Conservation (phyloP, 148 eudicot genomes). For the Silene latifolia region DNA sequence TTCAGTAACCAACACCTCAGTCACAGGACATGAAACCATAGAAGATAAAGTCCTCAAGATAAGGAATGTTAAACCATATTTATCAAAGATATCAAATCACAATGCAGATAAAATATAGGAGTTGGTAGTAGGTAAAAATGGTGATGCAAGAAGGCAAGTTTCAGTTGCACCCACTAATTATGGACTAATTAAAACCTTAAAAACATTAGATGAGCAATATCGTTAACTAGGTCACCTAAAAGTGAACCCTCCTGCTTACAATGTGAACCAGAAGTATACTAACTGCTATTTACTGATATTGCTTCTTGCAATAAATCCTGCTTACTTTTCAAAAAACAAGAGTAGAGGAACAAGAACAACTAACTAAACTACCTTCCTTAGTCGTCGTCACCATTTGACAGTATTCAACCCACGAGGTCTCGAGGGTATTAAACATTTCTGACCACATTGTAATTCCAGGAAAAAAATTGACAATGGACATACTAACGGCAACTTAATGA, state of each 20-base stretch:
- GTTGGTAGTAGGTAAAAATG: not conserved
- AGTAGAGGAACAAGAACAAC: not conserved
- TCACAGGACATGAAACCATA: not conserved
- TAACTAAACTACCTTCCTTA: too few species aligned
- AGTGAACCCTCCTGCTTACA: not conserved
- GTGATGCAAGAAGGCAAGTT: constrained; percentile 3
- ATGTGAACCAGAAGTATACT: not conserved
- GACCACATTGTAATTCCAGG: not conserved
- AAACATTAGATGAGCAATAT: constrained; percentile 21
- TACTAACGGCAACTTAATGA: too few species aligned
- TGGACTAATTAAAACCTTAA: not conserved
- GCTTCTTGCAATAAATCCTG: not conserved
- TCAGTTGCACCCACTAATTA: constrained; percentile 15
- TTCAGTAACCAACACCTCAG: too few species aligned
- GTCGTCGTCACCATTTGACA: not conserved
- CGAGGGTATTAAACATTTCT: not conserved
- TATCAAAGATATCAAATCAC: too few species aligned
- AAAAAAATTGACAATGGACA: too few species aligned
- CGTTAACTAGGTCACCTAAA: constrained; percentile 19
- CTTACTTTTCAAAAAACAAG: not conserved
- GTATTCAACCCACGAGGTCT: too few species aligned
- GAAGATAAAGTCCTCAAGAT: too few species aligned
- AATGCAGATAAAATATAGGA: not conserved
- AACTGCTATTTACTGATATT: not conserved
- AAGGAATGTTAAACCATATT: too few species aligned